Conservation (phyloP, 2,329 filamentous ascomycete genomes). For the Ambrosiella beaveri region DNA sequence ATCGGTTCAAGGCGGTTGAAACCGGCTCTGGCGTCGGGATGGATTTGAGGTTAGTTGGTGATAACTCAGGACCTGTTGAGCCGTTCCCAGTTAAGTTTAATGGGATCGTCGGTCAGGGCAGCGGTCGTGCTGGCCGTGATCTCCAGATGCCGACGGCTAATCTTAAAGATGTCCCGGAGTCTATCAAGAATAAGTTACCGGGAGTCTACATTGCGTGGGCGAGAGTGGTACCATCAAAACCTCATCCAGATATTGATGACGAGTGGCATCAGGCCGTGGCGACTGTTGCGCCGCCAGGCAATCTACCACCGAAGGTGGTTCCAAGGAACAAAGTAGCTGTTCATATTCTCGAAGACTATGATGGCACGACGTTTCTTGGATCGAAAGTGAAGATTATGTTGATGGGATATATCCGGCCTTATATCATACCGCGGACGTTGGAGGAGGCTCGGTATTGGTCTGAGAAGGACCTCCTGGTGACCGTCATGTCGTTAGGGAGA, state of each 20-base stretch:
- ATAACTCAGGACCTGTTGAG: constrained; percentile 31
- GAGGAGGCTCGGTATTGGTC: constrained; percentile 19
- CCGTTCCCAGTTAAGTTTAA: constrained; percentile 37
- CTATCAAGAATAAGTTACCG: constrained; percentile 34
- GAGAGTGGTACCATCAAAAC: constrained; percentile 21
- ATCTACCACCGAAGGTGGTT: constrained; percentile 28
- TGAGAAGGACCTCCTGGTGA: constrained; percentile 25
- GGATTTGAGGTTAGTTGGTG: constrained; percentile 21
- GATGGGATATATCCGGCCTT: constrained; percentile 39
- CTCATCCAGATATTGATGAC: constrained; percentile 6
- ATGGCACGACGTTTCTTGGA: constrained; percentile 24
- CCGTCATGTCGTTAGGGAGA: constrained; percentile 29
- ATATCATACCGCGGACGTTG: constrained; percentile 12
- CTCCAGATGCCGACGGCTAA: constrained; percentile 37
- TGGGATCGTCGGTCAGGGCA: constrained; percentile 30
- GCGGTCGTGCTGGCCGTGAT: constrained; percentile 23
- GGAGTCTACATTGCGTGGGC: constrained; percentile 53
- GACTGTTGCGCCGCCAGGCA: constrained; percentile 33
- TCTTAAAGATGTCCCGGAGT: constrained; percentile 32
- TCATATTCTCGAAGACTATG: constrained; percentile 36
- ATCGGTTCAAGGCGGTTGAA: constrained; percentile 1
- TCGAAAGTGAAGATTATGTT: constrained; percentile 34
- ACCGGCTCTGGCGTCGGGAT: not conserved
- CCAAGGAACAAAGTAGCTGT: constrained; percentile 33
- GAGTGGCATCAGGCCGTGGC: constrained; percentile 43